Percentiles rank a stretch among this genome's conserved stretches.
These are phyloP conservation scores for Aureobasidium mangrovei DNA, from an alignment of 2,329 filamentous ascomycete species.

Conservation along the genomic window DNA sequence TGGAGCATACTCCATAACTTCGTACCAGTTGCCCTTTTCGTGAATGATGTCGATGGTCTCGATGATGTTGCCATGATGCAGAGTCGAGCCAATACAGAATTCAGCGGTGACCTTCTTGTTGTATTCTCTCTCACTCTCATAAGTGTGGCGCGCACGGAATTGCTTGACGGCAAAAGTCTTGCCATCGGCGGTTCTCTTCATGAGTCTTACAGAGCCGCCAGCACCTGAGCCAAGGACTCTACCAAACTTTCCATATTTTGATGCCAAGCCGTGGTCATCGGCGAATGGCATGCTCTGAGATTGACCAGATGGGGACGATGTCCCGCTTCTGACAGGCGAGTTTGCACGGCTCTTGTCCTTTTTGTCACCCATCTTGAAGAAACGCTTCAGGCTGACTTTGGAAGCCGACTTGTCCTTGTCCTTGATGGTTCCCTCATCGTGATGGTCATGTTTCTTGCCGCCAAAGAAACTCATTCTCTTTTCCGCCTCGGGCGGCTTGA, in stretches of 20 bases:
- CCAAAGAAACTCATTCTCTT: slow-evolving; percentile 49
- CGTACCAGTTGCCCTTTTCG: slow-evolving; percentile 90
- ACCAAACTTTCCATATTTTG: slow-evolving; percentile 92
- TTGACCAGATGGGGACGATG: slow-evolving; percentile 28
- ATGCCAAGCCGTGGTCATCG: slow-evolving; percentile 81
- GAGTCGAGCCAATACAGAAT: slow-evolving; percentile 92
- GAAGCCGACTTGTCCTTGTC: slow-evolving; percentile 49
- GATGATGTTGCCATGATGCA: slow-evolving; percentile 97
- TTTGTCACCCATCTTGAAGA: slow-evolving; percentile 69
- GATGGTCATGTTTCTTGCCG: slow-evolving; percentile 44
- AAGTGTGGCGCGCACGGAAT: slow-evolving; percentile 82
- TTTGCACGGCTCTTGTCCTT: slow-evolving; percentile 36
- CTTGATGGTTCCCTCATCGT: slow-evolving; percentile 34
- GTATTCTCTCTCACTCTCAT: slow-evolving; percentile 91
- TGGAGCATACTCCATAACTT: slow-evolving; percentile 98
- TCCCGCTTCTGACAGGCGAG: slow-evolving; percentile 24
- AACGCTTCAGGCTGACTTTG: slow-evolving; percentile 93
- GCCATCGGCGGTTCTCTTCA: slow-evolving; percentile 87
- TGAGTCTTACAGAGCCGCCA: slow-evolving; percentile 84
- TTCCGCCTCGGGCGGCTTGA: slow-evolving; percentile 25
- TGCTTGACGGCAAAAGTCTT: slow-evolving; percentile 97
- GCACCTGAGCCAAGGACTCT: slow-evolving; percentile 89
- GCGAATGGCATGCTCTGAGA: slow-evolving; percentile 61
- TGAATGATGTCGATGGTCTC: slow-evolving; percentile 95
- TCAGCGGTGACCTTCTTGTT: slow-evolving; percentile 97